A percentile compares a stretch with the other conserved stretches of the same genome.
Conservation (phyloP, 2,329 filamentous ascomycete genomes). For the Apiospora pterosperma region DNA sequence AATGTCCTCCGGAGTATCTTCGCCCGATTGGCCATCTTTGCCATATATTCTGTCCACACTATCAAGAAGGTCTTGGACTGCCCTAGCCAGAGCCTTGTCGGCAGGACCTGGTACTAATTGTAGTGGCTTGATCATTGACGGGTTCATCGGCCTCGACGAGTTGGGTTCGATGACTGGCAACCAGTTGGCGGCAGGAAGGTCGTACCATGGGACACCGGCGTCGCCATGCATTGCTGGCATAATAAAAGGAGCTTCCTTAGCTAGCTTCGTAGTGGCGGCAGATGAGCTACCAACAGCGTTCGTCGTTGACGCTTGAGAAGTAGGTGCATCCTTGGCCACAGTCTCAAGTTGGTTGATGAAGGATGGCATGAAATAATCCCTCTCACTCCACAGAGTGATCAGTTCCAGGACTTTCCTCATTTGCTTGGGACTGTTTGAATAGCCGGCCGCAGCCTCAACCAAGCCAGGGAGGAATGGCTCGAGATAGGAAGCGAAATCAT, state of each 20-base stretch:
- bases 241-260: conserved; percentile 61
- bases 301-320: conserved; percentile 13
- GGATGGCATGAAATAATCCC: conserved; percentile 55
- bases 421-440: conserved; percentile 62
- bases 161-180: conserved; percentile 76
- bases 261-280: conserved; percentile 28
- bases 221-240: conserved; percentile 79
- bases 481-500: conserved; percentile 52
- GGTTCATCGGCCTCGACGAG: conserved; percentile 70
- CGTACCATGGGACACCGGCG: conserved; percentile 69
- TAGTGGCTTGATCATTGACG: conserved; percentile 67
- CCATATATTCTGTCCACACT: conserved; percentile 68
- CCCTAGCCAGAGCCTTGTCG: conserved; percentile 60
- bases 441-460: conserved; percentile 53
- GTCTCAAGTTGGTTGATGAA: conserved; percentile 58
- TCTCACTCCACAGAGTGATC: conserved; percentile 67
- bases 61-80: conserved; percentile 67
- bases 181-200: conserved; percentile 78
- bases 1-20: conserved; percentile 56
- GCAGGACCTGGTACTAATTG: conserved; percentile 67
- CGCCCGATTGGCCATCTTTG: conserved; percentile 40
- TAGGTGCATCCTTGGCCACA: conserved; percentile 43
- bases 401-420: conserved; percentile 61
- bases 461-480: conserved; percentile 61
- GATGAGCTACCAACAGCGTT: conserved; percentile 20